Evolutionary conservation across 2,329 filamentous ascomycete species (phyloP).

Genomic region (Ophiostoma australiae): DNA sequence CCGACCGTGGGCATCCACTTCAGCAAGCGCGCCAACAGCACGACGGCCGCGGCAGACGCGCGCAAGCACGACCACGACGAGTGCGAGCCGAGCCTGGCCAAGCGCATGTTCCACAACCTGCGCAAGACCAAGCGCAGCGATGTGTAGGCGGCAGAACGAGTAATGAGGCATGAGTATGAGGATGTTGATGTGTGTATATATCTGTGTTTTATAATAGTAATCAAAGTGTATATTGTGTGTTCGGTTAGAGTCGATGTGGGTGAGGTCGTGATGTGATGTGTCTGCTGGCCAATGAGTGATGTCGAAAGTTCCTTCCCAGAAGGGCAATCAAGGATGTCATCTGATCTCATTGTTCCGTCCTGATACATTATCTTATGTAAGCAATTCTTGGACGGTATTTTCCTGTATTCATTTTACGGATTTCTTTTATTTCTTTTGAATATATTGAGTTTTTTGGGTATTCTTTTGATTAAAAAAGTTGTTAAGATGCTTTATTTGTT

Average conservation of each 20-base stretch:
- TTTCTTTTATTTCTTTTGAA: too few relatives aligned
- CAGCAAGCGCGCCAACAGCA: conserved; percentile 4
- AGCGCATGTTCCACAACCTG: conserved; percentile 8
- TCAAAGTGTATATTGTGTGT: background rate
- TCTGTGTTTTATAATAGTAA: background rate
- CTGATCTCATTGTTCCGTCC: background rate
- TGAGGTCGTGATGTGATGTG: background rate
- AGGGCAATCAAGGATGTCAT: background rate
- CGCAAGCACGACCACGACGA: conserved; percentile 9
- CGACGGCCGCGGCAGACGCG: background rate
- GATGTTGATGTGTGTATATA: background rate
- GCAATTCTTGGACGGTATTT: too few relatives aligned
- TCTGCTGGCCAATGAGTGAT: background rate
- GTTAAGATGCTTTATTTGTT: too few relatives aligned
- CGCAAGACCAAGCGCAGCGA: background rate
- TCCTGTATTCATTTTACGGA: too few relatives aligned
- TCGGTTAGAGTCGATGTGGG: background rate
- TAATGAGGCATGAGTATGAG: background rate
- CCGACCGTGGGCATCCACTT: conserved; percentile 8
- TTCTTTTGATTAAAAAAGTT: too few relatives aligned
- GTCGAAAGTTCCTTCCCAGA: background rate
- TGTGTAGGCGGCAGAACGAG: background rate
- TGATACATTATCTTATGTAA: too few relatives aligned
- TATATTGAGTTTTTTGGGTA: too few relatives aligned
- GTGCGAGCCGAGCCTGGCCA: conserved; percentile 10